These are phyloP conservation scores for Spirogloea muscicola DNA, from an alignment of 139 green algal genomes.

Conservation along the genomic window DNA sequence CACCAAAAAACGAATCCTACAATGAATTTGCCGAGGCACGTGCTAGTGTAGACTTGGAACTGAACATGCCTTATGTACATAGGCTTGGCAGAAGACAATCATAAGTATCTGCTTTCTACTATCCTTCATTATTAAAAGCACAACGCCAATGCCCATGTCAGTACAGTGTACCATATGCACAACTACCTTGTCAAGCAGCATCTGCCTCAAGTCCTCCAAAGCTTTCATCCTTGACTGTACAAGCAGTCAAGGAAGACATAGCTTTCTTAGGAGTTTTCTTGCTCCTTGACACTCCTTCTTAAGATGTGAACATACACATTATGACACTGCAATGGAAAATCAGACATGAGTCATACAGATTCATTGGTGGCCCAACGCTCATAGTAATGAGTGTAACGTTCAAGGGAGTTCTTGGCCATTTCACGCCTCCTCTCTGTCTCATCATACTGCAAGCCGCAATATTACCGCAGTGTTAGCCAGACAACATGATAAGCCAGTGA, in stretches of 20 bases:
- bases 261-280: too few relatives aligned
- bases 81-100: too few relatives aligned
- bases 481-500: not conserved
- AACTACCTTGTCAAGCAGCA: slow-evolving; percentile 56
- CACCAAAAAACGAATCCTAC: too few relatives aligned
- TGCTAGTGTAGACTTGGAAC: too few relatives aligned
- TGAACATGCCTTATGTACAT: too few relatives aligned
- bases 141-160: too few relatives aligned
- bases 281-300: not conserved
- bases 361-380: slow-evolving; percentile 77
- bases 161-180: not conserved
- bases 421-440: slow-evolving; percentile 73
- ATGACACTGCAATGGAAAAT: not conserved
- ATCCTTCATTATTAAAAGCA: too few relatives aligned
- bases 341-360: slow-evolving; percentile 10
- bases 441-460: slow-evolving; percentile 59
- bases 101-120: too few relatives aligned
- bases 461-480: too few relatives aligned
- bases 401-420: slow-evolving; percentile 78
- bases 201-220: slow-evolving; percentile 41
- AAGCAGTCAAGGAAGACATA: not conserved
- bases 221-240: slow-evolving; percentile 40
- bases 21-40: too few relatives aligned
- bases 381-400: slow-evolving; percentile 87
- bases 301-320: not conserved